Conservation (phyloP, 805 yeast genomes). For the Dipodascus albidus region DNA sequence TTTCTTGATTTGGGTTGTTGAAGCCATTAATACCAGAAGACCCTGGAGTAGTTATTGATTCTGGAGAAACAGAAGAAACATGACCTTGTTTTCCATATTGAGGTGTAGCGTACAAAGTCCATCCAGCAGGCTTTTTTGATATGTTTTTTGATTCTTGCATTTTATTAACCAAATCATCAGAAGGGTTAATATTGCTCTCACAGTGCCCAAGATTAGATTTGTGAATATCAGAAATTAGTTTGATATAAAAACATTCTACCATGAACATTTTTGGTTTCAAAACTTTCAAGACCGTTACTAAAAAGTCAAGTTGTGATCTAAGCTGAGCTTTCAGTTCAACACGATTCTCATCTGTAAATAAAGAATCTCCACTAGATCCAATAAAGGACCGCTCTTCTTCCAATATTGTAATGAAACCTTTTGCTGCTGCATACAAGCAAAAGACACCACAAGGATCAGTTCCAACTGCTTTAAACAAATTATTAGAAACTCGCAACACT, state of each 20-base stretch:
- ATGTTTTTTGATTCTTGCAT: too few relatives aligned
- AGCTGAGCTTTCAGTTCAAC: not conserved
- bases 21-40: too few relatives aligned
- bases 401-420: not conserved
- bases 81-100: not conserved
- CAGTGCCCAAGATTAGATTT: not conserved
- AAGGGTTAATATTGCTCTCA: too few relatives aligned
- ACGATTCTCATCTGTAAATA: not conserved
- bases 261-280: not conserved
- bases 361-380: not conserved
- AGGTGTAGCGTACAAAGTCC: too few relatives aligned
- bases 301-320: not conserved
- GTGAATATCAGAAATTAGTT: not conserved
- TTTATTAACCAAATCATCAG: not conserved
- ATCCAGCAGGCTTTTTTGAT: too few relatives aligned
- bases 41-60: not conserved
- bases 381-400: not conserved
- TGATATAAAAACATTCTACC: constrained; percentile 1
- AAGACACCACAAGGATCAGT: not conserved
- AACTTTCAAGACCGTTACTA: not conserved
- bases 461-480: not conserved
- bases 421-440: constrained; percentile 3
- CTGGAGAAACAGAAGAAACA: not conserved
- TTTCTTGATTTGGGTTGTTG: too few relatives aligned
- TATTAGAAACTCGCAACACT: not conserved